Evolutionary conservation across 2,329 filamentous ascomycete genomes (phyloP).

Genomic region (Verticillium zaregamsianum): DNA sequence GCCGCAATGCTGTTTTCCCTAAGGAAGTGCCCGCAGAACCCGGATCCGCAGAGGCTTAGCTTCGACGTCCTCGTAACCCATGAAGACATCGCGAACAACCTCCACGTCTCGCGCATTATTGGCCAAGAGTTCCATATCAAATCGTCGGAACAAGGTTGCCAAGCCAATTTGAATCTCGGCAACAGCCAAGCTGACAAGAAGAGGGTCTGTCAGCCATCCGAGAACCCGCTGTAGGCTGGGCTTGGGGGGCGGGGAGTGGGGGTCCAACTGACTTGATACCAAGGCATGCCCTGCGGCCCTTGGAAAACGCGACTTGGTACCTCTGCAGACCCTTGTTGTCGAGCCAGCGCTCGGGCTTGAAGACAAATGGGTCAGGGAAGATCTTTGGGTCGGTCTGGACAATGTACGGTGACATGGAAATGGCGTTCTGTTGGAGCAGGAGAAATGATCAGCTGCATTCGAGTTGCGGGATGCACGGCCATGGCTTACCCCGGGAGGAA

Average conservation of each 20-base stretch:
- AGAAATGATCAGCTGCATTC: not conserved
- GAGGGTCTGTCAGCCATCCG: not conserved
- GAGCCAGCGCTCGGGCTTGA: conserved; percentile 22
- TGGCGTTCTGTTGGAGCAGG: conserved; percentile 12
- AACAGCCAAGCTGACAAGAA: not conserved
- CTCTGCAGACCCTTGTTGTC: not conserved
- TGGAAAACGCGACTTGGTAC: conserved; percentile 1
- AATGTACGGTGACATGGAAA: conserved; percentile 30
- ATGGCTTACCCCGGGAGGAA: conserved; percentile 19
- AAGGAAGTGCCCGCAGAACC: not conserved
- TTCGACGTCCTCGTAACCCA: not conserved
- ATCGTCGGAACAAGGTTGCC: not conserved
- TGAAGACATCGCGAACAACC: not conserved
- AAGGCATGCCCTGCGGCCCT: not conserved
- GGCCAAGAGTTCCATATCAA: not conserved
- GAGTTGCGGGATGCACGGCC: not conserved
- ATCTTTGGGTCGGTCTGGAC: conserved; percentile 18
- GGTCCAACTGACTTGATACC: not conserved
- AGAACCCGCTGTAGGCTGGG: not conserved
- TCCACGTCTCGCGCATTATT: not conserved
- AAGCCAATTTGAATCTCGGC: conserved; percentile 1
- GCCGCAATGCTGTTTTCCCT: too few species aligned
- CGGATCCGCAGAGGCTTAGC: not conserved
- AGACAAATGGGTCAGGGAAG: conserved; percentile 17
- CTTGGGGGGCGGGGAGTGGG: not conserved